Conservation (phyloP, 257 asterid genomes). For the Craterostigma plantagineum region DNA sequence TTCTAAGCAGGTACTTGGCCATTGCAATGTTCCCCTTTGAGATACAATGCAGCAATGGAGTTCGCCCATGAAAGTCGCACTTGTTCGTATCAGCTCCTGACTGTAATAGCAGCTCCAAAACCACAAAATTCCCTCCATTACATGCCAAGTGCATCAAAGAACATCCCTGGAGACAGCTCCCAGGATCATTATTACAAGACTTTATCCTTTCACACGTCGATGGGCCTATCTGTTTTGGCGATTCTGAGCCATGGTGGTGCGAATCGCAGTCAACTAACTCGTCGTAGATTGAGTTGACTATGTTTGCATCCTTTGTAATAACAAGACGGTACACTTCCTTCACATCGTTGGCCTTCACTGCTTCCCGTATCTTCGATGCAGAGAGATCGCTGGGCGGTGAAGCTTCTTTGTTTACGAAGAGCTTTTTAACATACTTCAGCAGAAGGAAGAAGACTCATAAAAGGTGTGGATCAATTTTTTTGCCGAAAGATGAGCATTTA, state of each 20-base stretch:
- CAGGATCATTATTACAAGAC: slow-evolving; percentile 26
- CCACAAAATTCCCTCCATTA: slow-evolving; percentile 37
- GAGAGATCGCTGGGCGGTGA: slow-evolving; percentile 13
- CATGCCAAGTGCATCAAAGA: slow-evolving; percentile 82
- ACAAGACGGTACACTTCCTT: slow-evolving; percentile 46
- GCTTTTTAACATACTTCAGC: slow-evolving; percentile 65
- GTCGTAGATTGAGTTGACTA: slow-evolving; percentile 51
- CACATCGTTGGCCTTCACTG: slow-evolving; percentile 54
- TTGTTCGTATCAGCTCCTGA: slow-evolving; percentile 71
- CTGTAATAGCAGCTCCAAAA: slow-evolving; percentile 88
- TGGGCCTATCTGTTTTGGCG: slow-evolving; percentile 25
- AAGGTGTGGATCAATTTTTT: too few species aligned
- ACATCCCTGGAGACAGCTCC: slow-evolving; percentile 52
- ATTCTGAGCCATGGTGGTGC: slow-evolving; percentile 20
- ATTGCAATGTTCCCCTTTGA: slow-evolving; percentile 46
- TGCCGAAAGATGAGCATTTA: too few species aligned
- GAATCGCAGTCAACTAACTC: slow-evolving; percentile 27
- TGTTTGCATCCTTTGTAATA: slow-evolving; percentile 32
- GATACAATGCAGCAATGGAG: slow-evolving; percentile 89
- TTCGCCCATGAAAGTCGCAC: slow-evolving; percentile 67
- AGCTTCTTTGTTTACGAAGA: slow-evolving; percentile 43
- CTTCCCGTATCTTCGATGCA: slow-evolving; percentile 62
- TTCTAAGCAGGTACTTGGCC: slow-evolving; percentile 77
- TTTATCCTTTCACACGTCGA: slow-evolving; percentile 26
- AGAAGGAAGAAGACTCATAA: slow-evolving; percentile 9